Evolutionary conservation across 441 rosid genomes (phyloP), one percentile per base, ranked within the genome.

Genomic region (Melastoma candidum): DNA sequence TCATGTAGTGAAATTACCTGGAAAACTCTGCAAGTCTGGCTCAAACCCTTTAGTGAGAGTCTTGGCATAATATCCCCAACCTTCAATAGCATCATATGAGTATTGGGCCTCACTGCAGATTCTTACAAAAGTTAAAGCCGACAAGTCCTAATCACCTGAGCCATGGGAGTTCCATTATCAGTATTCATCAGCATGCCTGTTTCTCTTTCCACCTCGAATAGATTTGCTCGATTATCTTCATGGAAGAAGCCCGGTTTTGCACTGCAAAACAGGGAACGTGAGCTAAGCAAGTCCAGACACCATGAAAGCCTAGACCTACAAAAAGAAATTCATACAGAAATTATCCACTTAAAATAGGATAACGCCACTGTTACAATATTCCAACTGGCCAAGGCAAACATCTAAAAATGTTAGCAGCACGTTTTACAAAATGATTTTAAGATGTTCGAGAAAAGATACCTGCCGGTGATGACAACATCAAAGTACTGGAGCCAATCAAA

Each of bases 231-330:
- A 32, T 81, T 84, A 51, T 78, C 93, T 54, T 93, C 97, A 70
- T 79, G 95, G 78, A 93, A 93, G 71, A 93, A 93, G 26, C 99
- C 81, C 29, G 99, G 99, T 69, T 93, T 93, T 22, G 93, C 95
- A 64, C 99, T 93, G 85, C 47, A 68, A 2, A 3, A 43, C 24
- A 27, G 48, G 8, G 41, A 1, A 32, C 5, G 41, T 2, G 41
- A 32, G 41, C 5, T 32, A 32, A 32, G 41, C 41, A 32, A 32
- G 41, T 32, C 41, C 3, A 32, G 8, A 8, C 7, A 32, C 41
- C 41, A 32, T 32, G 10, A 52, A 51, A 45, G 12, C 7, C 56
- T 10, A 13, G 56, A 52, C 12, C 46, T 44, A 17, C 41, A 32
- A 32, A 32, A 32, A 32, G 41, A 32, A 32, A 32, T 32, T 32